phyloP scores from a whole-genome alignment of 805 yeast species.

The Naumovozyma baii region DNA sequence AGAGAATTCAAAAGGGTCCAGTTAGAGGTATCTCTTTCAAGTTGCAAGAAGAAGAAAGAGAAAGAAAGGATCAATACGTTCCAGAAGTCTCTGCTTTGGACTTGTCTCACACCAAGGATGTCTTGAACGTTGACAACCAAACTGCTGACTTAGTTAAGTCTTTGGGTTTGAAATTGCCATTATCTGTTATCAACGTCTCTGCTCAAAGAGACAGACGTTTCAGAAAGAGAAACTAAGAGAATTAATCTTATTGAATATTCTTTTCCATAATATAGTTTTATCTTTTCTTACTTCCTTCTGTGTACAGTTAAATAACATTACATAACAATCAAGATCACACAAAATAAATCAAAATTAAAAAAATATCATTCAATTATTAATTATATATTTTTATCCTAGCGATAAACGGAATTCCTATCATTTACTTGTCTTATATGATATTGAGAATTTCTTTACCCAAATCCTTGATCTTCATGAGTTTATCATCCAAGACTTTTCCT shows the following conservation, averaged over 20 bases:
- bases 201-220: slow-evolving; percentile 87
- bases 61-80: slow-evolving; percentile 99
- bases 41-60: slow-evolving; percentile 99
- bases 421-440: slow-evolving; percentile 19
- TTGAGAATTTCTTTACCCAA: slow-evolving; percentile 35
- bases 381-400: too few species aligned
- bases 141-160: slow-evolving; percentile 91
- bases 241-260: background rate
- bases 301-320: slow-evolving; percentile 2
- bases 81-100: slow-evolving; percentile 99
- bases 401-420: too few species aligned
- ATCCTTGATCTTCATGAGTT: slow-evolving; percentile 31
- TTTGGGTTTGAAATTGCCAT: slow-evolving; percentile 84
- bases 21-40: slow-evolving; percentile 99
- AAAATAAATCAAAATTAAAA: background rate
- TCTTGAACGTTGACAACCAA: slow-evolving; percentile 93
- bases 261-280: background rate
- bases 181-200: slow-evolving; percentile 77
- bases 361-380: too few species aligned
- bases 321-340: background rate
- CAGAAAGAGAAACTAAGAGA: slow-evolving; percentile 75
- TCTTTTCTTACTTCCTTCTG: slow-evolving; percentile 1
- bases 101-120: slow-evolving; percentile 91
- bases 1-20: slow-evolving; percentile 99
- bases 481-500: slow-evolving; percentile 28